Conservation (phyloP, 768 basidiomycete species). For the Austroboletus festivus region DNA sequence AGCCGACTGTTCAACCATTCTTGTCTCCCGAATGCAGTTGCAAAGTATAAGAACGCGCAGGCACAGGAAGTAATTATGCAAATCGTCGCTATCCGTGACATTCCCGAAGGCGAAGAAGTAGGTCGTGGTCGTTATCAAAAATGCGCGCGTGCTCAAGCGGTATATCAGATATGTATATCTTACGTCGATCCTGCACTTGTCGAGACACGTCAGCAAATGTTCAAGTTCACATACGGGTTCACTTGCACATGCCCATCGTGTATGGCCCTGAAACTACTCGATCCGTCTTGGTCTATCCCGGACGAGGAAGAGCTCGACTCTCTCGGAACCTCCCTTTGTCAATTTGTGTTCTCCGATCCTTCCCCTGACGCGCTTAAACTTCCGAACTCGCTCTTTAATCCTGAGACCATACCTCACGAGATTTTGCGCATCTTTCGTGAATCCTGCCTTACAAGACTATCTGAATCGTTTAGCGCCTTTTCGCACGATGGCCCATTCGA, state of each 20-base stretch:
- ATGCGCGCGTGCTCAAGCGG: background rate
- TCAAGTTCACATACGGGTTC: conserved; percentile 66
- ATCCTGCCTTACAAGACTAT: conserved; percentile 52
- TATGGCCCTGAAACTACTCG: conserved; percentile 37
- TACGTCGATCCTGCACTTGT: conserved; percentile 77
- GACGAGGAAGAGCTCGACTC: conserved; percentile 15
- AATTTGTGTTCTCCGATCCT: conserved; percentile 36
- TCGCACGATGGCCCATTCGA: conserved; percentile 64
- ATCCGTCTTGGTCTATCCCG: conserved; percentile 39
- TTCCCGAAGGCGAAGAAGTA: conserved; percentile 65
- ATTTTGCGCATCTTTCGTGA: conserved; percentile 51
- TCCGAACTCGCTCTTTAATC: conserved; percentile 25
- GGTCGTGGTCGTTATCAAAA: background rate
- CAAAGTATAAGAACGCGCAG: conserved; percentile 50
- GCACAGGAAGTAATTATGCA: conserved; percentile 51
- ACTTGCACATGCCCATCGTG: conserved; percentile 62
- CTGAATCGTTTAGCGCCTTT: conserved; percentile 62
- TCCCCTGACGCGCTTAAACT: conserved; percentile 22
- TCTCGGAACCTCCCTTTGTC: conserved; percentile 34
- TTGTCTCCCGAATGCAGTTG: conserved; percentile 69
- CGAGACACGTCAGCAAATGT: conserved; percentile 55
- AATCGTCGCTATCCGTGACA: conserved; percentile 58
- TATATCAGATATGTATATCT: conserved; percentile 62
- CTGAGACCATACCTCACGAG: conserved; percentile 35
- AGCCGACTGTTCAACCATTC: conserved; percentile 85